Evolutionary conservation across 305 asterid genomes (phyloP).

Genomic region (Andrographis paniculata): DNA sequence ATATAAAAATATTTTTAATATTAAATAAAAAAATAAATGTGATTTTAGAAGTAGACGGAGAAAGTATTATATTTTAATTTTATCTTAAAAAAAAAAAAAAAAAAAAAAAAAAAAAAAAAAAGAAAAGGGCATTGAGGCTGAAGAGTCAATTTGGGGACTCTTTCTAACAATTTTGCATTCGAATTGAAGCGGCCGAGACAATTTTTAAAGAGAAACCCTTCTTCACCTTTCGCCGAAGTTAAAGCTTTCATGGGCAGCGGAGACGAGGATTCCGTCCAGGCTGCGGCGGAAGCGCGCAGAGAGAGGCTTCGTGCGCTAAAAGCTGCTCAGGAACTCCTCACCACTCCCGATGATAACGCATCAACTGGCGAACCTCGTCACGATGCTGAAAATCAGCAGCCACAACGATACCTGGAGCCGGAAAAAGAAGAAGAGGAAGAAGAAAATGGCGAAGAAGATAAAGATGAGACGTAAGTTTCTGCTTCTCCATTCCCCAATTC

Average conservation of each 20-base stretch:
- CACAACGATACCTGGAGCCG: constrained; percentile 9
- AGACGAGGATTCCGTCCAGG: constrained; percentile 60
- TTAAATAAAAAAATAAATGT: too few species aligned
- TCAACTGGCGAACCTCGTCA: constrained; percentile 12
- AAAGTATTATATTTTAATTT: too few species aligned
- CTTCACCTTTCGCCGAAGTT: too few species aligned
- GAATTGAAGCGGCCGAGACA: too few species aligned
- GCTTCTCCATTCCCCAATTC: background rate
- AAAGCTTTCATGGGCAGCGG: constrained; percentile 46
- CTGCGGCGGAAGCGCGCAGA: constrained; percentile 63
- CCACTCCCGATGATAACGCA: constrained; percentile 56
- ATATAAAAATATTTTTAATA: too few species aligned
- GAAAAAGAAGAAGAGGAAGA: constrained; percentile 11
- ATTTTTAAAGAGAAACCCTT: too few species aligned
- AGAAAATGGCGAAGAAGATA: constrained; percentile 11
- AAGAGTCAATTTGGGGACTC: too few species aligned
- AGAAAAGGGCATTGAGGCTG: too few species aligned
- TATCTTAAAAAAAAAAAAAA: too few species aligned
- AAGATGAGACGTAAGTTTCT: constrained; percentile 23
- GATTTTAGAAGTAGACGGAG: too few species aligned
- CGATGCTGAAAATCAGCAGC: constrained; percentile 11
- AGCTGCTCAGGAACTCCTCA: constrained; percentile 80
- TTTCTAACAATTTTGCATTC: too few species aligned
- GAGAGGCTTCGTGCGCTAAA: constrained; percentile 80
- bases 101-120: too few species aligned